Evolutionary conservation across 345 rosid genomes (phyloP), one percentile per base, ranked within the genome.

Genomic region (Ceriops zippeliana): DNA sequence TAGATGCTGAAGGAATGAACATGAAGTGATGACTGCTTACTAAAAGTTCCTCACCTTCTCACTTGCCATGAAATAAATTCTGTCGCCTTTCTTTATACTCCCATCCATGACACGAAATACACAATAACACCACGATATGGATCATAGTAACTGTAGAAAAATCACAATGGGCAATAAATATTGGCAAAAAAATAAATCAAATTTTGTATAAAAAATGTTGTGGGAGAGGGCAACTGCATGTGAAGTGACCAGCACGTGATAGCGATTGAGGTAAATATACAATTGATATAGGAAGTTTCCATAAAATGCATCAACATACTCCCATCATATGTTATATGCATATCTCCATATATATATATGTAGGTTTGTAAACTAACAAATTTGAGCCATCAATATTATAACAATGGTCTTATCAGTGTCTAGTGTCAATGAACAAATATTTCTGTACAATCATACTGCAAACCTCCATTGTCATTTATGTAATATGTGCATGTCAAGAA

Each of bases 81-180:
- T 84, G 81, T 95, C 99, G 17, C 99, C 99, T 82, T 89, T 95
- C 87, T 84, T 91, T 73, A 95, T 79, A 58, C 78, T 87, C 68
- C 99, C 99, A 88, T 95, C 99, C 71, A 89, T 79, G 38, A 91
- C 91, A 80, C 99, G 93, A 73, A 91, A 81, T 95, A 95, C 58
- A 88, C 99, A 70, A 95, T 84, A 68, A 95, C 99, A 77, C 99
- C 99, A 15, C 99, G 96, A 73, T 95, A 95, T 61, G 96, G 90
- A 88, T 95, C 99, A 67, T 93, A 93, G 74, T 93, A 93, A 80
- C 97, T 93, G 92, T 75, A 72, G 35, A 66, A 66, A 75, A 46
- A 68, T 66, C 26, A 20, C 0, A 68, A 65, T 16, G 28, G 35
- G 63, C 19, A 16, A 26, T 26, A 31, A 53, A 6, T 30, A 47